Base-by-base conservation (phyloP, 2,329 filamentous ascomycete species). In the Colletotrichum euphorbiae region DNA sequence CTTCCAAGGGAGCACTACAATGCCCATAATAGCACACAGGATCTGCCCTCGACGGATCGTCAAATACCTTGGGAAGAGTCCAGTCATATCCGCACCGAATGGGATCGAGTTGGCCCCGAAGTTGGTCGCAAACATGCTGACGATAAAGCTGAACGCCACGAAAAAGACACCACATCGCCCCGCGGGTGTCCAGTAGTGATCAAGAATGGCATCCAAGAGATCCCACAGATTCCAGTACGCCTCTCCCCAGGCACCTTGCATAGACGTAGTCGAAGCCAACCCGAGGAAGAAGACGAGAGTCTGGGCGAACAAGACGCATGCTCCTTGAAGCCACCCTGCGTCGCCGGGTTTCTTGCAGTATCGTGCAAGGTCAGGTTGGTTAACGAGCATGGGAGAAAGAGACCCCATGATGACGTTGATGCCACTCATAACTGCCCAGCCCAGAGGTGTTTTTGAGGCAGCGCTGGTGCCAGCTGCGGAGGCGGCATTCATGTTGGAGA, bases 351-450 rank as follows among this genome's bases (percentile, higher is more conserved):
- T 74, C 48, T 73, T 73, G 59, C 74, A 76, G 69, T 80, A 80
- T 5, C 78, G 74, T 11, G 78, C 74, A 11, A 80, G 71, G 67
- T 80, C 78, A 13, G 78, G 78, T 40, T 80, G 77, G 48, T 76
- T 80, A 13, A 80, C 76, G 17, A 79, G 70, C 69, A 79, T 72
- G 6, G 76, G 76, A 6, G 74, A 78, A 33, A 77, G 75, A 13
- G 72, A 74, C 8, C 79, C 79, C 72, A 81, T 75, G 62, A 80
- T 76, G 57, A 76, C 73, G 71, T 80, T 81, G 66, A 81, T 77
- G 45, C 78, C 79, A 15, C 71, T 71, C 69, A 81, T 76, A 60
- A 80, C 73, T 52, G 74, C 72, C 79, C 79, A 81, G 33, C 78
- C 79, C 1, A 80, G 74, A 11, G 75, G 71, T 0, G 73, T 71